Evolutionary conservation across 2,329 filamentous ascomycete genomes (phyloP).

Genomic region (Ramularia endophylla): DNA sequence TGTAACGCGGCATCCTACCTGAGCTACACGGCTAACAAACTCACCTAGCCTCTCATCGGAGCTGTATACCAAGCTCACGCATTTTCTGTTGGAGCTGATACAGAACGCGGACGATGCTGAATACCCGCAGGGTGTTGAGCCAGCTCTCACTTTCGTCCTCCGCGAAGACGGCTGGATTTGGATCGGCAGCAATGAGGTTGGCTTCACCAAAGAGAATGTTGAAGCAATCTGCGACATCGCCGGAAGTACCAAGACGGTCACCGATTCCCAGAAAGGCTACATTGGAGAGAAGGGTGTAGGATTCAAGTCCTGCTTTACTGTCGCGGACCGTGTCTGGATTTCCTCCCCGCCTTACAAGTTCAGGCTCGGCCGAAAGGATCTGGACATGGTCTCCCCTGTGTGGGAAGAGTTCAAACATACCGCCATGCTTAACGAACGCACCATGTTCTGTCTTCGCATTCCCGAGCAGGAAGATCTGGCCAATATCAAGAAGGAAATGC

Average conservation of each 20-base stretch:
- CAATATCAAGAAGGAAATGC: constrained; percentile 23
- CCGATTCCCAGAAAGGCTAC: constrained; percentile 32
- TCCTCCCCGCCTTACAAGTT: constrained; percentile 43
- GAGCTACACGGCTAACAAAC: no score
- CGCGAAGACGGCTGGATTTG: constrained; percentile 27
- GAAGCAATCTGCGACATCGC: no score
- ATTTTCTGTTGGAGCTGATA: constrained; percentile 50
- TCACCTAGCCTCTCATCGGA: no score
- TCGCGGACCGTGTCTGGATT: constrained; percentile 40
- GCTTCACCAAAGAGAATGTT: constrained; percentile 37
- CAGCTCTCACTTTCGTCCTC: constrained; percentile 26
- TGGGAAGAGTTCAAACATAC: constrained; percentile 21
- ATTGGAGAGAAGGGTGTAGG: constrained; percentile 50
- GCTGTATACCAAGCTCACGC: constrained; percentile 33
- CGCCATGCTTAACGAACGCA: constrained; percentile 12
- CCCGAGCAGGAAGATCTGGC: constrained; percentile 18
- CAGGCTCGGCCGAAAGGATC: constrained; percentile 32
- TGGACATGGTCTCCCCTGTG: constrained; percentile 35
- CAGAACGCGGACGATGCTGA: constrained; percentile 52
- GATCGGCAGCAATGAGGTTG: constrained; percentile 45
- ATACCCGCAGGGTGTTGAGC: constrained; percentile 26
- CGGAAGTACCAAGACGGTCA: constrained; percentile 6
- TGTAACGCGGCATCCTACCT: no score
- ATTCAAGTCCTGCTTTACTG: constrained; percentile 49
- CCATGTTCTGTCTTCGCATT: constrained; percentile 20